Conservation (phyloP, 2,329 filamentous ascomycete species). For the Stagonosporopsis cucurbitacearum region DNA sequence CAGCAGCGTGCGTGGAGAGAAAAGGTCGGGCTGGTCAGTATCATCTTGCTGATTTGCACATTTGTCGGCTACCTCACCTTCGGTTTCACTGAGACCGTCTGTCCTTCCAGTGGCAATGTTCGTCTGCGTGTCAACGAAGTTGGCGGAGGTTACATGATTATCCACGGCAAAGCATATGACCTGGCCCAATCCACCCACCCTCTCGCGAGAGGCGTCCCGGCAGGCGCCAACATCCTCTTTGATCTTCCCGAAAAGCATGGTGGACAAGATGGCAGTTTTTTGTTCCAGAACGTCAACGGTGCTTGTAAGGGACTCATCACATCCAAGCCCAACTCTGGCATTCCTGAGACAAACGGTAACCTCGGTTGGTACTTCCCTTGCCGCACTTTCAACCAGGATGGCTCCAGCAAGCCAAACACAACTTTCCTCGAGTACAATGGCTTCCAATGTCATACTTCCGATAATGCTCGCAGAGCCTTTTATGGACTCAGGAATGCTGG, state of each 20-base stretch:
- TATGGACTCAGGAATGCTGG: conserved; percentile 75
- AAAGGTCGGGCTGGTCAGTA: conserved; percentile 95
- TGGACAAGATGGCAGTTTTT: conserved; percentile 92
- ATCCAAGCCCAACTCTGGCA: conserved; percentile 70
- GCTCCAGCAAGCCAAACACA: conserved; percentile 76
- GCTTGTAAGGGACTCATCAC: conserved; percentile 93
- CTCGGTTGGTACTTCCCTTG: conserved; percentile 98
- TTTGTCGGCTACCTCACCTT: conserved; percentile 96
- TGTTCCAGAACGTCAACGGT: conserved; percentile 98
- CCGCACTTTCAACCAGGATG: conserved; percentile 89
- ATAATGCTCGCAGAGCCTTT: conserved; percentile 71
- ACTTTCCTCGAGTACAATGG: conserved; percentile 80
- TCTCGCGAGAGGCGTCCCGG: conserved; percentile 76
- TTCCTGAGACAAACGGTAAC: conserved; percentile 72
- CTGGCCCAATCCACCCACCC: conserved; percentile 79
- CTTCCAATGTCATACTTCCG: conserved; percentile 86
- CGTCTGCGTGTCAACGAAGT: conserved; percentile 86
- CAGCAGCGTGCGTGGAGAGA: conserved; percentile 95
- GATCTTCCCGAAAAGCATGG: conserved; percentile 82
- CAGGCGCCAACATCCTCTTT: conserved; percentile 79
- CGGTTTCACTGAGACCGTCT: conserved; percentile 90
- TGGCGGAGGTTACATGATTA: conserved; percentile 86
- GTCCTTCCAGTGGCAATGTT: conserved; percentile 68
- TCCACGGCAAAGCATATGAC: conserved; percentile 91
- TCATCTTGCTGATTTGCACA: conserved; percentile 86